A percentile compares a stretch with the other conserved stretches of the same genome.
Evolutionary conservation across 345 rosid species (phyloP).

Genomic region (Schrenkiella parvula): DNA sequence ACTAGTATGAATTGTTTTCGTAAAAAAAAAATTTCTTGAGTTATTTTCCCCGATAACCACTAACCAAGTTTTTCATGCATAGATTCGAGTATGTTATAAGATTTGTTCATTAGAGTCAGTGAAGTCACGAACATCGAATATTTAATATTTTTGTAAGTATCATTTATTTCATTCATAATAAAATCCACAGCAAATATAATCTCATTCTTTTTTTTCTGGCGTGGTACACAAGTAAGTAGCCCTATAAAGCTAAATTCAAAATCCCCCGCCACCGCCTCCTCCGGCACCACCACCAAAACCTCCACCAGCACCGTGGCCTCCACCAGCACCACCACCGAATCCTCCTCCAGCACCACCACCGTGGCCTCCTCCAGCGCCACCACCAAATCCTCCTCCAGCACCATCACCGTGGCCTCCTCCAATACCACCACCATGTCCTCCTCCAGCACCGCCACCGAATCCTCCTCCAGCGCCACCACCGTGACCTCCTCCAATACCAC

Average conservation of each 20-base stretch:
- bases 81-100: neutral
- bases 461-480: constrained; percentile 12
- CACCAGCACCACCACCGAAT: constrained; percentile 18
- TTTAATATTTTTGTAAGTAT: neutral
- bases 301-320: constrained; percentile 14
- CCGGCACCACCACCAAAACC: constrained; percentile 20
- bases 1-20: neutral
- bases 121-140: neutral
- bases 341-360: constrained; percentile 10
- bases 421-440: constrained; percentile 15
- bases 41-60: neutral
- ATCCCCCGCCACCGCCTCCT: constrained; percentile 23
- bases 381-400: constrained; percentile 9
- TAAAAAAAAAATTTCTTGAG: neutral
- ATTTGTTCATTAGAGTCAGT: neutral
- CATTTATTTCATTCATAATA: constrained; percentile 16
- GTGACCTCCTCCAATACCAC: neutral
- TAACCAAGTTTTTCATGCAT: neutral
- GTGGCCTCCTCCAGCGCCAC: constrained; percentile 11
- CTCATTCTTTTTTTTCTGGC: neutral
- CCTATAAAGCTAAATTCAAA: constrained; percentile 12
- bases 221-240: constrained; percentile 21
- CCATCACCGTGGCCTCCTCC: constrained; percentile 23
- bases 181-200: neutral
- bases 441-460: constrained; percentile 25